A percentile compares a stretch with the other conserved stretches of the same genome.
These are phyloP conservation scores for Monosporascus sp. DNA, from an alignment of 2,329 filamentous ascomycete species.

Conservation along the genomic window DNA sequence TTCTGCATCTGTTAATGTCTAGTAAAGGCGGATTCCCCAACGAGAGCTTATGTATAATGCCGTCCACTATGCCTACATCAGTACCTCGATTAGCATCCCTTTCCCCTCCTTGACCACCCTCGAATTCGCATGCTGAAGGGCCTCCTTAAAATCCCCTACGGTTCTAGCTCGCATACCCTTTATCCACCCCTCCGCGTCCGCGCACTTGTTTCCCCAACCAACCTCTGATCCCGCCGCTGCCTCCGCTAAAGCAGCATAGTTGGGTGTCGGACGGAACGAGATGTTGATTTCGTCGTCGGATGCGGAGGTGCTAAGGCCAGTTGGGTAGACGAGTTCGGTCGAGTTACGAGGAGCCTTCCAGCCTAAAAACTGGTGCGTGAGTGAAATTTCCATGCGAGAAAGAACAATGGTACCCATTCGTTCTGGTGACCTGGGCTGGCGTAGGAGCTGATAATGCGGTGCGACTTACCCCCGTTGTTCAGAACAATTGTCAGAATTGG, in stretches of 20 bases:
- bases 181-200: constrained; percentile 10
- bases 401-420: background rate
- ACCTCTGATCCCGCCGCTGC: constrained; percentile 18
- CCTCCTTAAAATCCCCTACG: constrained; percentile 12
- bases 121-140: constrained; percentile 6
- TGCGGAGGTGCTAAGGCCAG: constrained; percentile 13
- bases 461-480: constrained; percentile 44
- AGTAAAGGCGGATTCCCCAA: too few species aligned
- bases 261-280: constrained; percentile 21
- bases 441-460: background rate
- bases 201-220: constrained; percentile 6
- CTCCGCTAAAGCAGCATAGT: constrained; percentile 21
- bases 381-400: background rate
- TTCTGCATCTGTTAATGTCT: too few species aligned
- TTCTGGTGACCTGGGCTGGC: background rate
- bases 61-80: constrained; percentile 9
- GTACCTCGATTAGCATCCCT: constrained; percentile 18
- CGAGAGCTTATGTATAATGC: too few species aligned
- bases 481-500: constrained; percentile 45
- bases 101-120: constrained; percentile 12
- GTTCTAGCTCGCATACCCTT: constrained; percentile 14
- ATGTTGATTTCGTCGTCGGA: constrained; percentile 20
- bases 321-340: constrained; percentile 18
- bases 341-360: constrained; percentile 24
- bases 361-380: constrained; percentile 6